Evolutionary conservation across 2,329 filamentous ascomycete genomes (phyloP).

Genomic region (Sclerotinia borealis): DNA sequence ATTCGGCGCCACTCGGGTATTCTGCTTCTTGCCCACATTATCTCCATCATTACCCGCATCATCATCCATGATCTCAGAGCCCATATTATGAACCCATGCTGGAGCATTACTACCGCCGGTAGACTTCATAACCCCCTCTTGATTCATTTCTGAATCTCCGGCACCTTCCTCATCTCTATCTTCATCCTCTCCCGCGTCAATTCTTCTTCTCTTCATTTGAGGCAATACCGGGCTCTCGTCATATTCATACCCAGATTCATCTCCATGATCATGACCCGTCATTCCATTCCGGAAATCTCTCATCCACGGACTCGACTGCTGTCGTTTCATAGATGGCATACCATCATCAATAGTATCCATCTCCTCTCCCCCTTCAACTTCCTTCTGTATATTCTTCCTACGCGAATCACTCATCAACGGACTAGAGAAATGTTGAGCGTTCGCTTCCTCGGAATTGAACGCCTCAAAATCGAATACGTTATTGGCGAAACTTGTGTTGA

Average conservation of each 20-base stretch:
- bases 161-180: neutral
- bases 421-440: slow-evolving; percentile 5
- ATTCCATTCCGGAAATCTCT: neutral
- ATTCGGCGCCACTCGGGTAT: neutral
- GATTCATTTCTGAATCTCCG: neutral
- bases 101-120: neutral
- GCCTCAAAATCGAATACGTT: slow-evolving; percentile 25
- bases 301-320: slow-evolving; percentile 2
- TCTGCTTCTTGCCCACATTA: neutral
- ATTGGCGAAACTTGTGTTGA: slow-evolving; percentile 23
- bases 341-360: neutral
- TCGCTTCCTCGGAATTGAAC: slow-evolving; percentile 12
- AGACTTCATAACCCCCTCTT: neutral
- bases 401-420: neutral
- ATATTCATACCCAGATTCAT: neutral
- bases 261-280: neutral
- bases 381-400: slow-evolving; percentile 16
- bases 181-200: neutral
- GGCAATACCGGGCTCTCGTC: slow-evolving; percentile 11
- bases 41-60: neutral
- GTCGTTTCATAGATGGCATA: neutral
- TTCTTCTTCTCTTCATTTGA: slow-evolving; percentile 19
- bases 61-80: neutral
- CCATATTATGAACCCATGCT: slow-evolving; percentile 6
- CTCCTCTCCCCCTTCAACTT: neutral